Evolutionary conservation across 106 monocot genomes (phyloP).

Genomic region (Dendrobium chrysotoxum): DNA sequence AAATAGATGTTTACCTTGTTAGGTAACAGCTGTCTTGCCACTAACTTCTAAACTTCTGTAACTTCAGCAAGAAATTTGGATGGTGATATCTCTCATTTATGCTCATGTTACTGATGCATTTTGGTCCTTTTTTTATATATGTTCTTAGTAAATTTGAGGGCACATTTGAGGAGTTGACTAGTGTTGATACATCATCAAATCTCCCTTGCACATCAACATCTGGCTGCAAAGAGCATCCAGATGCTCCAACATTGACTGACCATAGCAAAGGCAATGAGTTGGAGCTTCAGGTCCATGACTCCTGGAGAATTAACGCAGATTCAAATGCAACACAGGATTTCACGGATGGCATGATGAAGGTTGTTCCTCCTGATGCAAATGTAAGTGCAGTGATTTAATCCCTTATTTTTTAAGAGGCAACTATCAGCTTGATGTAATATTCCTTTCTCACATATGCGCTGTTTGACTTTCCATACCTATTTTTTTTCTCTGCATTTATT

Average conservation of each 20-base stretch:
- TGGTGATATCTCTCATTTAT: not conserved
- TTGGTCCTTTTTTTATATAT: not conserved
- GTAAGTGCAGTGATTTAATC: conserved; percentile 37
- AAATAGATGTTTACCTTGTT: conserved; percentile 90
- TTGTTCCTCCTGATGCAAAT: conserved; percentile 78
- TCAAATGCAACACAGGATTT: conserved; percentile 44
- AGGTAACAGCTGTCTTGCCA: conserved; percentile 39
- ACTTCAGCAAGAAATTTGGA: conserved; percentile 1
- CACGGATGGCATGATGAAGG: conserved; percentile 69
- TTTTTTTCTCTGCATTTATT: no score
- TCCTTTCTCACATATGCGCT: not conserved
- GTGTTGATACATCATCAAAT: conserved; percentile 37
- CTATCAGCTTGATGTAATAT: not conserved
- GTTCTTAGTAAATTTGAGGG: conserved; percentile 79
- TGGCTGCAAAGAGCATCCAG: conserved; percentile 19
- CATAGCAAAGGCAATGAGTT: conserved; percentile 12
- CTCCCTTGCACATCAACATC: conserved; percentile 28
- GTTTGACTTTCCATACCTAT: no score
- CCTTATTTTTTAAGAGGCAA: not conserved
- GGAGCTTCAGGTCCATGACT: conserved; percentile 10
- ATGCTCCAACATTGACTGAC: conserved; percentile 15
- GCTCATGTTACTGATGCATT: not conserved
- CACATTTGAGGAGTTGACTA: conserved; percentile 79
- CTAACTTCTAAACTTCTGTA: not conserved
- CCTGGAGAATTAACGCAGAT: conserved; percentile 18